Base-by-base conservation (phyloP, 805 yeast genomes). In the Millerozyma miso region DNA sequence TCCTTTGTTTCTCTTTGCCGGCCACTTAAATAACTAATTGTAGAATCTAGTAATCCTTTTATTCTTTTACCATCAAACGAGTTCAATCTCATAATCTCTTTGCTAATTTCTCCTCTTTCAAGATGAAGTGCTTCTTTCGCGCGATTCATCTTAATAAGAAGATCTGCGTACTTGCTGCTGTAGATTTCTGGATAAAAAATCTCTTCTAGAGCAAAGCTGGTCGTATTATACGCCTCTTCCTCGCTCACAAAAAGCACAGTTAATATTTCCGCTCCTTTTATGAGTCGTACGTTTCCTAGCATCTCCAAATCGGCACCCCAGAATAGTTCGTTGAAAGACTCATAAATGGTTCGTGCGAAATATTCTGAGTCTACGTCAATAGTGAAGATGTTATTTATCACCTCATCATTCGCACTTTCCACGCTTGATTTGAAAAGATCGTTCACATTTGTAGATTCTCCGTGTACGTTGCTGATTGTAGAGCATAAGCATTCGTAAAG, bases 61-160 rank as follows among this genome's bases (percentile, higher is more conserved):
- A 69, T 56, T 16, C 56, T 54, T 48, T 68, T 69, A 1, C 76
- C 76, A 48, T 67, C 71, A 45, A 69, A 69, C 20, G 69, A 59
- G 47, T 55, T 67, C 35, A 59, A 45, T 4, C 51, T 49, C 65
- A 69, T 60, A 19, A 68, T 53, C 31, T 58, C 51, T 19, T 55
- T 53, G 29, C 60, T 54, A 10, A 57, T 41, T 19, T 44, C 46
- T 6, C 46, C 48, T 34, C 65, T 55, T 4, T 50, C 50, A 26
- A 45, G 36, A 13, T 39, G 33, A 10, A 56, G 33, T 14, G 51
- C 50, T 5, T 50, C 48, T 16, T 52, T 44, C 35, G 45, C 42
- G 2, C 43, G 18, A 39, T 51, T 47, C 49, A 66, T 54, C 17
- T 58, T 57, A 4, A 36, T 41, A 13, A 60, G 47, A 3, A 59